A percentile compares a stretch with the other conserved stretches of the same genome.
These are phyloP conservation scores for Ophiostoma sp. DNA, from an alignment of 2,329 filamentous ascomycete genomes.

Conservation along the genomic window DNA sequence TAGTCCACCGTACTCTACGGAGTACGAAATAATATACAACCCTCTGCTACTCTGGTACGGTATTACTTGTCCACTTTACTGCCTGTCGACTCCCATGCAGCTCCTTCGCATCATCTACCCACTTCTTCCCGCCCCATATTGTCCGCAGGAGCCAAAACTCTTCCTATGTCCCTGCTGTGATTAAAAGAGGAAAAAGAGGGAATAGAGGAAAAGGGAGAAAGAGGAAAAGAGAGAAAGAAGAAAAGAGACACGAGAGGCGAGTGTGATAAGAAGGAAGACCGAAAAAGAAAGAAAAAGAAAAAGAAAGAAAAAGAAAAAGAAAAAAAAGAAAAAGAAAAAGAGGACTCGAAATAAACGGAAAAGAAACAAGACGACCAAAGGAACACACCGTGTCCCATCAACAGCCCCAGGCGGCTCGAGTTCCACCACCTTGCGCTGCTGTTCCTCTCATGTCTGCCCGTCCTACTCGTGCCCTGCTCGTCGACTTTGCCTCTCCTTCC, in stretches of 20 bases:
- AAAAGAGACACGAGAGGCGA: background rate
- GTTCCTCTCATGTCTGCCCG: background rate
- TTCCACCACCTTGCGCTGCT: background rate
- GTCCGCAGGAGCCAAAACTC: slow-evolving; percentile 11
- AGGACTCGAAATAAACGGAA: background rate
- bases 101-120: slow-evolving; percentile 10
- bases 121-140: slow-evolving; percentile 6
- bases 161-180: background rate
- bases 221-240: background rate
- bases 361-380: no score
- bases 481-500: slow-evolving; percentile 8
- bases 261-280: no score
- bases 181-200: background rate
- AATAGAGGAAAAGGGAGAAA: background rate
- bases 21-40: no score
- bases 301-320: background rate
- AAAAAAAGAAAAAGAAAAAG: no score
- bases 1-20: no score
- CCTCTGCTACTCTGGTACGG: background rate
- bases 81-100: background rate
- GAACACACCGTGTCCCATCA: no score
- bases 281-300: background rate
- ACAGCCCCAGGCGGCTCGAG: background rate
- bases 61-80: background rate
- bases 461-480: background rate